Conservation (phyloP, 306 rosid species). For the Biancaea sappan region DNA sequence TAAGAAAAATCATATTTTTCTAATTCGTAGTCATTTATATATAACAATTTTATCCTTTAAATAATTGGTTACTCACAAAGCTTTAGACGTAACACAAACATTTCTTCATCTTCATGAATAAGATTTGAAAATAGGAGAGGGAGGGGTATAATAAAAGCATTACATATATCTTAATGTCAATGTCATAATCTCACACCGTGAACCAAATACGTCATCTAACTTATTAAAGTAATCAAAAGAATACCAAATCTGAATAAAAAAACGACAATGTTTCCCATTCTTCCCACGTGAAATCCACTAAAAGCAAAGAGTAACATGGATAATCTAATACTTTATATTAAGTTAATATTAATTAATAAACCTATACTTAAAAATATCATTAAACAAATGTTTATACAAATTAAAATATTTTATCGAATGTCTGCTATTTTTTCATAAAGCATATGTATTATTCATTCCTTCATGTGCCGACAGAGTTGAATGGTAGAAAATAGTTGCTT, state of each 20-base stretch:
- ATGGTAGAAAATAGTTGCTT: neutral
- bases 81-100: neutral
- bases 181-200: neutral
- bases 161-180: neutral
- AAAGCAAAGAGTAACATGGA: neutral
- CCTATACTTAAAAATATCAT: neutral
- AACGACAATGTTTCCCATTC: neutral
- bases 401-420: neutral
- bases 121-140: neutral
- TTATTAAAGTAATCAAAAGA: too few species aligned
- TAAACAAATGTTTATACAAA: neutral
- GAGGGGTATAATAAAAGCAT: neutral
- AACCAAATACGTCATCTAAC: too few species aligned
- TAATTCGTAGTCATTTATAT: too few species aligned
- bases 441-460: neutral
- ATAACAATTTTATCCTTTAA: neutral
- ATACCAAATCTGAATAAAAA: neutral
- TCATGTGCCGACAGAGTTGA: neutral
- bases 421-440: too few species aligned
- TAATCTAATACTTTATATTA: neutral
- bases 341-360: neutral
- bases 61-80: neutral
- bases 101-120: neutral
- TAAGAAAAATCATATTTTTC: too few species aligned
- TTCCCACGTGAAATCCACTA: slow-evolving; percentile 12